Percentiles rank a stretch among this genome's conserved stretches.
phyloP scores from a whole-genome alignment of 2,329 filamentous ascomycete genomes.

The Chrysosporium queenslandicum region DNA sequence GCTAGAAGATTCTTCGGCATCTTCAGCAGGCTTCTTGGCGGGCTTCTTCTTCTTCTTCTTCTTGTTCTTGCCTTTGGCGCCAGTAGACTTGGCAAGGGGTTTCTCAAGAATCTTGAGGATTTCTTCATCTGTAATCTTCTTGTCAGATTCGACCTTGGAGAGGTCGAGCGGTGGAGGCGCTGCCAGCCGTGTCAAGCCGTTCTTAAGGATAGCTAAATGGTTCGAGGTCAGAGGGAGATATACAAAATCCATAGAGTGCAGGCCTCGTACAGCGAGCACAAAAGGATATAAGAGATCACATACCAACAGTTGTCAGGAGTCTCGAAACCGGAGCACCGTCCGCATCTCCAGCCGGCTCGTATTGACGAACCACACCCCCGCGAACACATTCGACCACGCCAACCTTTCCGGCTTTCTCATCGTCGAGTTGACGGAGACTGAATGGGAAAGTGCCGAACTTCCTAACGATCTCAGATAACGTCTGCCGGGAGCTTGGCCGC shows the following conservation, averaged over 20 bases:
- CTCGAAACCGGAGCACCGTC: slow-evolving; percentile 75
- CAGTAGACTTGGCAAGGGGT: slow-evolving; percentile 55
- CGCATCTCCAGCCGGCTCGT: slow-evolving; percentile 92
- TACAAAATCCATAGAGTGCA: too few species aligned
- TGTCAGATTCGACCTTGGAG: slow-evolving; percentile 80
- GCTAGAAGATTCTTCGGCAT: slow-evolving; percentile 30
- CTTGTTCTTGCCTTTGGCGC: slow-evolving; percentile 73
- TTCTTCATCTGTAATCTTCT: slow-evolving; percentile 96
- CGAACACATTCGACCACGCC: slow-evolving; percentile 95
- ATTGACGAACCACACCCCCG: slow-evolving; percentile 83
- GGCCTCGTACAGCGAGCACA: not conserved
- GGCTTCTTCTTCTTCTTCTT: slow-evolving; percentile 85
- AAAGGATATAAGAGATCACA: slow-evolving; percentile 33
- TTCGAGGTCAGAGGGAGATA: slow-evolving; percentile 17
- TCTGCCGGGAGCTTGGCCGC: slow-evolving; percentile 83
- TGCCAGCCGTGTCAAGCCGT: slow-evolving; percentile 79
- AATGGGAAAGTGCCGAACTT: slow-evolving; percentile 98
- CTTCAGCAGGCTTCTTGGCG: slow-evolving; percentile 37
- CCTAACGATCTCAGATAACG: slow-evolving; percentile 88
- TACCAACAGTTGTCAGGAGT: slow-evolving; percentile 85
- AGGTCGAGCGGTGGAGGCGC: slow-evolving; percentile 66
- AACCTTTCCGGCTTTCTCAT: slow-evolving; percentile 90
- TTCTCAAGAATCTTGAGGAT: slow-evolving; percentile 88
- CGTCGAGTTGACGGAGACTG: slow-evolving; percentile 90
- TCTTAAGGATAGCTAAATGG: slow-evolving; percentile 83